Evolutionary conservation across 129 eudicot species (phyloP).

Genomic region (Calendula officinalis): DNA sequence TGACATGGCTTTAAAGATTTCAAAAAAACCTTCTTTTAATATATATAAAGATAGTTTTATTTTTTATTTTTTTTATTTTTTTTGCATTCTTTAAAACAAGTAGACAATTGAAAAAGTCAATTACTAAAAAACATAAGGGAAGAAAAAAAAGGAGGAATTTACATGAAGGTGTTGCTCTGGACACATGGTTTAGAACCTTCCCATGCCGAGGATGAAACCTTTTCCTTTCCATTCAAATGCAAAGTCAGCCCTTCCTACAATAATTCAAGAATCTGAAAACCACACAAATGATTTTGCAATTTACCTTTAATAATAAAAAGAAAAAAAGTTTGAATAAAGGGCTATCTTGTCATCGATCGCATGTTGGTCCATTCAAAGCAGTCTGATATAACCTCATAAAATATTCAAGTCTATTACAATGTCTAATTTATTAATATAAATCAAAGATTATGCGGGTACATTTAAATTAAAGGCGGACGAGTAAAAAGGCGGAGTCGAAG

Average conservation of each 20-base stretch:
- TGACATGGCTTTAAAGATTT: too few relatives aligned
- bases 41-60: too few relatives aligned
- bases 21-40: too few relatives aligned
- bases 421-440: background rate
- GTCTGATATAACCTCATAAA: slow-evolving; percentile 6
- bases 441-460: too few relatives aligned
- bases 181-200: slow-evolving; percentile 37
- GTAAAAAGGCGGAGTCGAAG: too few relatives aligned
- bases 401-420: slow-evolving; percentile 1
- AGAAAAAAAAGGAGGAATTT: slow-evolving; percentile 10
- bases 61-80: too few relatives aligned
- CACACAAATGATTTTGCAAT: background rate
- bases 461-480: too few relatives aligned
- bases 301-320: background rate
- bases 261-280: slow-evolving; percentile 4
- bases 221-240: slow-evolving; percentile 17
- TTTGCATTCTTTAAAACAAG: background rate
- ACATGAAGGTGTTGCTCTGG: slow-evolving; percentile 26
- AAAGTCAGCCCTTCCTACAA: slow-evolving; percentile 34
- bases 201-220: slow-evolving; percentile 3
- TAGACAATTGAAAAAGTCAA: slow-evolving; percentile 25
- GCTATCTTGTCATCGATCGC: slow-evolving; percentile 15
- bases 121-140: background rate
- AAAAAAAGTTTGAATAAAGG: slow-evolving; percentile 12
- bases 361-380: slow-evolving; percentile 14